Base-by-base conservation (phyloP, 768 basidiomycete genomes). In the Polyporus arcularius region DNA sequence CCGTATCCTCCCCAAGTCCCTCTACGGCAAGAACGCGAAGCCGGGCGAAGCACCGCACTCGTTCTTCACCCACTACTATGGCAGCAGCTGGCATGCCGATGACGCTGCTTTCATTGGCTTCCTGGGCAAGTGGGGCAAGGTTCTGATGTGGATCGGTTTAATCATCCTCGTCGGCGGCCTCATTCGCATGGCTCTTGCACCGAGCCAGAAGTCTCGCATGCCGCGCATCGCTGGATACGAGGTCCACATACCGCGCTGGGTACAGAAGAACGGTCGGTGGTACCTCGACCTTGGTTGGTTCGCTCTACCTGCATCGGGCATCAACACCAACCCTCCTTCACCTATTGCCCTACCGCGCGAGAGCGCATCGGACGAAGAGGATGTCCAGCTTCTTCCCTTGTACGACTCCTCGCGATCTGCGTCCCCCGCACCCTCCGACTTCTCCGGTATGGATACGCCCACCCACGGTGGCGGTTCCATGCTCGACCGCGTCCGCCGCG, bases 81-180 rank as follows among this genome's bases (percentile, higher is more conserved):
- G 95, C 32, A 97, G 95, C 70, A 94, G 92, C 68, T 99, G 96
- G 96, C 96, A 99, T 70, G 88, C 94, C 4, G 95, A 96, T 69
- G 96, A 99, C 73, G 97, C 96, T 31, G 93, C 89, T n/a, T 97
- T 98, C 77, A 94, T 98, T 70, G 85, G 87, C 46, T 98, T 98
- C 79, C 81, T 98, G 55, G 91, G 85, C 42, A 81, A 82, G 26
- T 96, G 93, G 88, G 96, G 96, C 58, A 95, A 92, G 71, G 78
- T 71, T 42, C 73, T 97, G 64, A 92, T 98, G 90, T 93, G 90
- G 86, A 61, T 94, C 21, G 94, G 92, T 1, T 72, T 91, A 58
- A 72, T 83, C 26, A 74, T 96, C 63, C 80, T 96, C 32, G 73
- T 96, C 41, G 71, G 86, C 47, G 93, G 93, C 21, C 72, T 88